Conservation (phyloP, 1,139 yeast species). For the Meyerozyma guilliermondii region DNA sequence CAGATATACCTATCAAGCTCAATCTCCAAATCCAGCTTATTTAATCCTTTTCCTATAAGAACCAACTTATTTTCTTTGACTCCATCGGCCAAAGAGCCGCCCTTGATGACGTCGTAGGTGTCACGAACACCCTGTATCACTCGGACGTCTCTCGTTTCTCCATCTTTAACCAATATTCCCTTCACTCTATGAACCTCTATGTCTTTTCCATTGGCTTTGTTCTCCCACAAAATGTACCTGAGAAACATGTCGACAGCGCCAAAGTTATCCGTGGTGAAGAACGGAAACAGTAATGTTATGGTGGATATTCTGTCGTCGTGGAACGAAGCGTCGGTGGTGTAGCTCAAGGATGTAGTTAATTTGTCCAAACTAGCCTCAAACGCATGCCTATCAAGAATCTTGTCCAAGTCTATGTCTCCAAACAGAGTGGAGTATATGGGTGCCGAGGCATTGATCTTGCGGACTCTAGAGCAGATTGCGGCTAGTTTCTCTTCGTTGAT, state of each 20-base stretch:
- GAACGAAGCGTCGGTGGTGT: slow-evolving; percentile 16
- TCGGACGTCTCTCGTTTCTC: slow-evolving; percentile 30
- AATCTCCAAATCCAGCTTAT: slow-evolving; percentile 21
- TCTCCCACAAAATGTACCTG: slow-evolving; percentile 69
- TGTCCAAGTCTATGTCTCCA: slow-evolving; percentile 60
- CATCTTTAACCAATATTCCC: slow-evolving; percentile 54
- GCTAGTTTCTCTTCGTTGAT: slow-evolving; percentile 17
- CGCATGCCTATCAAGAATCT: slow-evolving; percentile 74
- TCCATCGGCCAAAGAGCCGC: slow-evolving; percentile 35
- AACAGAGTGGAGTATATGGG: slow-evolving; percentile 63
- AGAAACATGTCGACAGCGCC: slow-evolving; percentile 51
- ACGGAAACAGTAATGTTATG: slow-evolving; percentile 49
- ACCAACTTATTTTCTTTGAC: slow-evolving; percentile 55
- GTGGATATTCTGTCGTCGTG: slow-evolving; percentile 61
- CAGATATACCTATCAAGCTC: slow-evolving; percentile 21
- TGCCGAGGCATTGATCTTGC: slow-evolving; percentile 61
- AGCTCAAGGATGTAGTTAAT: slow-evolving; percentile 15
- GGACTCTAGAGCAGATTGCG: slow-evolving; percentile 33
- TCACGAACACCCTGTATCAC: slow-evolving; percentile 94
- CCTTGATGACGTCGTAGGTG: slow-evolving; percentile 74
- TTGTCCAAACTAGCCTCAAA: slow-evolving; percentile 49
- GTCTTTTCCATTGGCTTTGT: slow-evolving; percentile 29
- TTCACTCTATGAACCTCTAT: slow-evolving; percentile 79
- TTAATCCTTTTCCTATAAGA: slow-evolving; percentile 70
- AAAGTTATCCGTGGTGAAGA: slow-evolving; percentile 28